phyloP scores from a whole-genome alignment of 78 protist species.

The Dictyostelium discoideum region dicty_2.7 NC_007089.4:2388501-2389000 shows the following conservation, averaged over 20 bases:
- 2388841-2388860: too few relatives aligned
- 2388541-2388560: neutral
- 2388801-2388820: neutral
- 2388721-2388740: constrained; percentile 72
- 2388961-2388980: constrained; percentile 1
- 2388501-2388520: neutral
- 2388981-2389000: constrained; percentile 36
- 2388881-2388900: constrained; percentile 33
- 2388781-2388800: constrained; percentile 43
- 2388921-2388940: constrained; percentile 71
- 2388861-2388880: neutral
- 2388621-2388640: constrained; percentile 27
- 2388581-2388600: constrained; percentile 27
- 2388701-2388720: constrained; percentile 54
- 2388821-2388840: neutral
- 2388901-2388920: constrained; percentile 68
- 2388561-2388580: neutral
- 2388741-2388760: constrained; percentile 26
- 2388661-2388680: constrained; percentile 42
- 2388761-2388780: constrained; percentile 64
- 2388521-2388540: neutral
- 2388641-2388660: constrained; percentile 70
- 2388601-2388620: constrained; percentile 17
- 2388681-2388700: constrained; percentile 58
- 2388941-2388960: neutral